Base-by-base conservation (phyloP, 306 rosid genomes). In the Gillenia trifoliata region DNA sequence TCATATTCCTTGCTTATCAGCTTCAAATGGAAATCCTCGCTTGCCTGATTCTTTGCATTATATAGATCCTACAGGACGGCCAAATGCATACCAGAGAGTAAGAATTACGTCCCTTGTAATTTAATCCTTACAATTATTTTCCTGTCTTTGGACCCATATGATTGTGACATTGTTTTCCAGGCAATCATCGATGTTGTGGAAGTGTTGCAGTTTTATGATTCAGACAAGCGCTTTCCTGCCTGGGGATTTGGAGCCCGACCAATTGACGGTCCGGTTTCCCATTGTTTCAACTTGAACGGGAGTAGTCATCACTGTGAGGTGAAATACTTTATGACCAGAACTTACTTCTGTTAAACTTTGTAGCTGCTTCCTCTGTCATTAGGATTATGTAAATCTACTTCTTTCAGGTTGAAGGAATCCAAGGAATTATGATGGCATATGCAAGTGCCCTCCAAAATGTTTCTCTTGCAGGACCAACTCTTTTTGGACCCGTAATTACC, bases 201-300 rank as follows among this genome's bases (percentile, higher is more conserved):
- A 81, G 97, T 95, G 79, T 72, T 95, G 73, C 97, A 95, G 81
- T 92, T 92, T 84, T 92, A 95, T 84, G 98, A 95, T 80, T 66
- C 96, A 52, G 96, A 92, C 84, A 95, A 88, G 74, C 92, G 91
- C 81, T 92, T 90, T 85, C 99, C 98, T 61, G 94, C 99, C 0
- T 95, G 99, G 99, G 99, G 99, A 73, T 95, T 95, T 85, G 99
- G 99, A 75, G 99, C 99, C 49, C 92, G 99, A 30, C 99, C 99
- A 63, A 95, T 95, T 79, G 99, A 95, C 38, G 99, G 98, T 72
- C 99, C 99, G 28, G 99, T 95, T 38, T 90, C 97, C 72, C 99
- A 95, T 83, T 95, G 99, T 89, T 95, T 95, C 91, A 92, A 90
- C 85, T 80, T 95, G 85, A 95, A 95, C 68, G 99, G 99, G 79